Base-by-base conservation (phyloP, 2,329 filamentous ascomycete genomes). In the Fusarium virguliforme region DNA sequence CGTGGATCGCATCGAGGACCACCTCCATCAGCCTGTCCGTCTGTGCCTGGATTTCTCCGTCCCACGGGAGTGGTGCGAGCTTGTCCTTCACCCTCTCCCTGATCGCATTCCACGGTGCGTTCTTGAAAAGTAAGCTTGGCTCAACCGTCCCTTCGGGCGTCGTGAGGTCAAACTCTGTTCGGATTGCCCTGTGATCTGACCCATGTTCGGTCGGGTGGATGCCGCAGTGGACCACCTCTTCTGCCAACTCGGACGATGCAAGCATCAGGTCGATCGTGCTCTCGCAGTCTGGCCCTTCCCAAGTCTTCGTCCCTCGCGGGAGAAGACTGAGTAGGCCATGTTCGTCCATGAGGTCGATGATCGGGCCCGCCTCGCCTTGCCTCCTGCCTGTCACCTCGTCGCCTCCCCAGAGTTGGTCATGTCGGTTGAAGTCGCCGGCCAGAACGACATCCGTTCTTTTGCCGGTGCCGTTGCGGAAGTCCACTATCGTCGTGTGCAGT, bases 271-370 rank as follows among this genome's bases (percentile, higher is more conserved):
- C 67, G 38, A 79, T 77, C 4, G 67, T 79, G 4, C 66, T 70
- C 28, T 71, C 64, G 8, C 51, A 8, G 3, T 71, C 66, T 15
- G 71, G 56, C 10, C 72, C 64, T 18, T 79, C 58, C 79, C 68
- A 81, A 67, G 72, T 82, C 65, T 81, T 82, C 32, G 74, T 81
- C 1, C 78, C 79, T 62, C 75, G 59, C 50, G 75, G 79, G 3
- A 82, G 78, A 34, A 82, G 65, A 70, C 78, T 81, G 24, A 61
- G 61, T 3, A 83, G 75, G 43, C 55, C 60, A 64, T 74, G 75
- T 38, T 81, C 72, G 65, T 64, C 77, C 68, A 82, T 82, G 4
- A 82, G 68, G 55, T 81, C 68, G 53, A 82, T 77, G 46, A 82
- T 80, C 55, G 56, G 67, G 53, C 81, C 74, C 24, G 74, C 80